These are phyloP conservation scores for Solanum virginianum DNA, from an alignment of 257 asterid species.

Conservation along the genomic window DNA sequence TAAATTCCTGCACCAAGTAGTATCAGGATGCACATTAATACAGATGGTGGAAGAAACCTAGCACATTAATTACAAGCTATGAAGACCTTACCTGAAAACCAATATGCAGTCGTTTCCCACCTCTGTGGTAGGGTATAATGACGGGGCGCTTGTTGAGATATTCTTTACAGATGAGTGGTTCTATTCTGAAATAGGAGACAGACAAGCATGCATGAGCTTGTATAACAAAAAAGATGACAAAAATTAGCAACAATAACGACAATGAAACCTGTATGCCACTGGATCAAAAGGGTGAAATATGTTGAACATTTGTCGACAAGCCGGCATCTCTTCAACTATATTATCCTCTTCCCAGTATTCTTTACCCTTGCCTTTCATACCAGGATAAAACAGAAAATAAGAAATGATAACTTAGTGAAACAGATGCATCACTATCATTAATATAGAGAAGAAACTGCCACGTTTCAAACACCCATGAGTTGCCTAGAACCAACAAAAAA, in stretches of 20 bases:
- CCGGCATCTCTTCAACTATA: slow-evolving; percentile 87
- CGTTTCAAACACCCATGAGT: background rate
- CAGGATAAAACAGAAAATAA: background rate
- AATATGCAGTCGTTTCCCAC: slow-evolving; percentile 86
- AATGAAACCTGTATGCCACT: slow-evolving; percentile 72
- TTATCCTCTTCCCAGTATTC: slow-evolving; percentile 77
- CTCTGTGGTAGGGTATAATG: slow-evolving; percentile 88
- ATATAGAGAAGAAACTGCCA: background rate
- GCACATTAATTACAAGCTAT: background rate
- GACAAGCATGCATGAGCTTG: background rate
- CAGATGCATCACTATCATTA: background rate
- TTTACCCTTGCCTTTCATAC: slow-evolving; percentile 58
- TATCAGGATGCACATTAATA: slow-evolving; percentile 3
- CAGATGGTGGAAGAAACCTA: background rate
- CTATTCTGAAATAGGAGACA: slow-evolving; percentile 42
- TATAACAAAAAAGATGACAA: background rate
- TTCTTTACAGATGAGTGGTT: slow-evolving; percentile 90
- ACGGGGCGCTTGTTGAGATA: slow-evolving; percentile 57
- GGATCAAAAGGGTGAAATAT: slow-evolving; percentile 97
- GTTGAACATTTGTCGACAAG: slow-evolving; percentile 84
- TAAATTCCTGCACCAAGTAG: slow-evolving; percentile 57
- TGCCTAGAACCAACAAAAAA: background rate
- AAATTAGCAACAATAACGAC: background rate
- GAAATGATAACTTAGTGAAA: background rate
- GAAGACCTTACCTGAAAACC: slow-evolving; percentile 59